A percentile compares a stretch with the other conserved stretches of the same genome.
Evolutionary conservation across 2,329 filamentous ascomycete species (phyloP).

Genomic region (Epichloe gansuensis): DNA sequence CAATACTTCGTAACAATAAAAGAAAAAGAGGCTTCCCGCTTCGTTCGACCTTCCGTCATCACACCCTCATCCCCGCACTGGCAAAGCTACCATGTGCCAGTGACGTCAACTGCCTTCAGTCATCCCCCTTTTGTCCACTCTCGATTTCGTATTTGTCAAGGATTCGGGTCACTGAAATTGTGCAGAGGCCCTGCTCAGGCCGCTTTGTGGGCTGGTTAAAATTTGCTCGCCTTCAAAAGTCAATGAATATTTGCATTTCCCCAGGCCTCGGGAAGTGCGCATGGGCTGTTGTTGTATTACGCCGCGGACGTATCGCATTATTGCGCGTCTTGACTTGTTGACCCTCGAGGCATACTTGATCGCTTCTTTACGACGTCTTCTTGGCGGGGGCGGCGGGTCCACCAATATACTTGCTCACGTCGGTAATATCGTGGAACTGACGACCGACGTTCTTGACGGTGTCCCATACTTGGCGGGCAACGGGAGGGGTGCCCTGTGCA

Average conservation of each 20-base stretch:
- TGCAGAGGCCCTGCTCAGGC: too few species aligned
- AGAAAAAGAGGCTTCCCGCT: not conserved
- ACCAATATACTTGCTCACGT: slow-evolving; percentile 59
- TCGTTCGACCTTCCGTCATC: not conserved
- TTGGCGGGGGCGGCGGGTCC: slow-evolving; percentile 39
- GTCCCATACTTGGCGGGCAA: slow-evolving; percentile 68
- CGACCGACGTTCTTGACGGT: slow-evolving; percentile 57
- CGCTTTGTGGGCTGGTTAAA: too few species aligned
- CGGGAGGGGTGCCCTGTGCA: slow-evolving; percentile 76
- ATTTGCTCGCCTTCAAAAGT: too few species aligned
- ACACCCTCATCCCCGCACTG: not conserved
- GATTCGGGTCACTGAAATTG: too few species aligned
- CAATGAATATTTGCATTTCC: too few species aligned
- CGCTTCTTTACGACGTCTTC: slow-evolving; percentile 27
- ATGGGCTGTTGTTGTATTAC: too few species aligned
- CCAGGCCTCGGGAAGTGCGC: too few species aligned
- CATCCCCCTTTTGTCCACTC: not conserved
- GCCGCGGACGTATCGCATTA: too few species aligned
- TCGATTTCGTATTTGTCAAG: too few species aligned
- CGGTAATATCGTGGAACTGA: slow-evolving; percentile 68
- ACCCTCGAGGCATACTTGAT: not conserved
- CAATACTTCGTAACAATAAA: slow-evolving; percentile 4
- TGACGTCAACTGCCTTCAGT: too few species aligned
- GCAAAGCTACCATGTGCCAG: not conserved
- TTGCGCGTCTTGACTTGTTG: too few species aligned